Base-by-base conservation (phyloP, 2,329 filamentous ascomycete species). In the Hawksworthiomyces lignivorus region DNA sequence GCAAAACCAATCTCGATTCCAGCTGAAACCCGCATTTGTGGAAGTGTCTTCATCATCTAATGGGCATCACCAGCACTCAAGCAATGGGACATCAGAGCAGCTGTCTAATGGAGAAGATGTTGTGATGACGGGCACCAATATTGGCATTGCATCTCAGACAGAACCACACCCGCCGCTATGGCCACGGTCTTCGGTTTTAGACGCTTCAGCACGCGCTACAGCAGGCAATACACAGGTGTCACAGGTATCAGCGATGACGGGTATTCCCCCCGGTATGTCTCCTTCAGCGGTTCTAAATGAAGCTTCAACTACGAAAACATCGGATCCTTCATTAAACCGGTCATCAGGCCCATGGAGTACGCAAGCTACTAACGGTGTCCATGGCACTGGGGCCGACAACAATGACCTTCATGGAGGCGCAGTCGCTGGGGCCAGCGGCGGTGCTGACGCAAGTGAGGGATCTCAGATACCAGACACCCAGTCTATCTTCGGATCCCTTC, bases 221-320 rank as follows among this genome's bases (percentile, higher is more conserved):
- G 56, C 62, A 1, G 75, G 58, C 44, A 77, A 63, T 51, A 74
- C 72, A 3, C 75, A 78, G 46, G 67, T 80, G 18, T 85, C 83
- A 1, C 84, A 85, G 56, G 64, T 70, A 33, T 83, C 81, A 5
- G 70, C 67, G 1, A 61, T 81, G 33, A 79, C 75, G 14, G 65
- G 73, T 17, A 60, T 82, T 3, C 74, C 77, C 1, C 63, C 69
- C 0, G 77, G 74, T 4, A 64, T 77, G 40, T 76, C 75, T 5
- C 76, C 76, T 12, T 76, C 73, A 20, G 73, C 72, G 11, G 60
- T 74, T 45, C 66, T 81, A 40, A 96, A 97, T 54, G 88, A 94
- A 54, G 90, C 88, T 2, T 94, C 88, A 3, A 94, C 89, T 1
- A 95, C 89, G n/a, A 92, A 94, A 63, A 89, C 85, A 3, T 87